These are phyloP conservation scores for Achaetomiella virescens DNA, from an alignment of 495 filamentous ascomycete genomes.

Conservation along the genomic window DNA sequence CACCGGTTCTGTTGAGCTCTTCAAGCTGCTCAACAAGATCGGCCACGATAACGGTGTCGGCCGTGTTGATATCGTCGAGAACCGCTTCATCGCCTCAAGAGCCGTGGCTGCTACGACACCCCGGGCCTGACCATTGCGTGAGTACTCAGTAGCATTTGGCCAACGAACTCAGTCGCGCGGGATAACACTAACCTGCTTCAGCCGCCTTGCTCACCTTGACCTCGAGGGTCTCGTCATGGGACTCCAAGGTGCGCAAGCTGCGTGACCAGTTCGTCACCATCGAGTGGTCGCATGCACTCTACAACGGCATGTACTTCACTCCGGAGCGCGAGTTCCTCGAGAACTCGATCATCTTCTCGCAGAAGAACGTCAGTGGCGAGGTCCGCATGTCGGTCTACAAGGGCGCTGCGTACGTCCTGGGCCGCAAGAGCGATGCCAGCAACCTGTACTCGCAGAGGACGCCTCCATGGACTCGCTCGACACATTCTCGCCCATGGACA, in stretches of 20 bases:
- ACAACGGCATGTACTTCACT: slow-evolving; percentile 78
- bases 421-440: slow-evolving; percentile 67
- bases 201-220: slow-evolving; percentile 67
- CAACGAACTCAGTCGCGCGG: too few relatives aligned
- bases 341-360: slow-evolving; percentile 61
- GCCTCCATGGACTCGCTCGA: slow-evolving; percentile 83
- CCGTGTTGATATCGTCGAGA: slow-evolving; percentile 86
- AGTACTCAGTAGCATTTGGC: background rate
- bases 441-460: slow-evolving; percentile 81
- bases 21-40: slow-evolving; percentile 73
- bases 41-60: slow-evolving; percentile 73
- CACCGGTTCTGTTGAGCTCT: slow-evolving; percentile 73
- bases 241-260: slow-evolving; percentile 74
- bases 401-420: slow-evolving; percentile 67
- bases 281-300: slow-evolving; percentile 60
- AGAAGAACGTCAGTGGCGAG: slow-evolving; percentile 56
- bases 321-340: slow-evolving; percentile 68
- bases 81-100: slow-evolving; percentile 55
- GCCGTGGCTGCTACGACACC: slow-evolving; percentile 87
- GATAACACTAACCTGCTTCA: background rate
- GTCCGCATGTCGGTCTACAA: slow-evolving; percentile 73
- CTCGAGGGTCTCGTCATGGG: slow-evolving; percentile 80
- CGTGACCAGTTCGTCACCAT: slow-evolving; percentile 78
- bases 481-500: slow-evolving; percentile 69
- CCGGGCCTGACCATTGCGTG: slow-evolving; percentile 30